Percentiles rank a stretch among this genome's conserved stretches.
Conservation (phyloP, 2,329 filamentous ascomycete species). For the Xylaria sp. region DNA sequence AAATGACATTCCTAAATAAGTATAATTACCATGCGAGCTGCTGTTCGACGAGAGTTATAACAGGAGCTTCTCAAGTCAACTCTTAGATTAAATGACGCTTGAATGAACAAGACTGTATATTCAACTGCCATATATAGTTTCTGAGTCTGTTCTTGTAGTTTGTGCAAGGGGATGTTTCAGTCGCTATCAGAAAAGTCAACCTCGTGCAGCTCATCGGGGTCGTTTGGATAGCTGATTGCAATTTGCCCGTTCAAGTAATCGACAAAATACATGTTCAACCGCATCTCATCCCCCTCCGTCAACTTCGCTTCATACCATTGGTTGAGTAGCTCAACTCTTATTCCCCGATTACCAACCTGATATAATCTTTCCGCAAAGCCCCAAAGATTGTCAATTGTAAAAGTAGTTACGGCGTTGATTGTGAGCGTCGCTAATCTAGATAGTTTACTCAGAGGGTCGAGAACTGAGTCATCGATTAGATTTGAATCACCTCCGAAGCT, state of each 20-base stretch:
- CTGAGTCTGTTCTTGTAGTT: constrained; percentile 11
- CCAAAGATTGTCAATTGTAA: constrained; percentile 62
- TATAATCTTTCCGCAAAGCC: constrained; percentile 53
- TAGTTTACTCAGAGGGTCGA: constrained; percentile 52
- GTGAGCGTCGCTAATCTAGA: constrained; percentile 61
- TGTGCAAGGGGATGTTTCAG: background rate
- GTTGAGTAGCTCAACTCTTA: constrained; percentile 50
- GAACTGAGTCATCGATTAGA: constrained; percentile 59
- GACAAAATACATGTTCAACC: constrained; percentile 43
- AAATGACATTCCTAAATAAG: too few species aligned
- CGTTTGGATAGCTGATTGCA: constrained; percentile 48
- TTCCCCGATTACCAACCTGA: constrained; percentile 43
- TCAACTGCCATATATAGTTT: background rate
- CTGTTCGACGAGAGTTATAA: background rate
- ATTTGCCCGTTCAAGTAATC: constrained; percentile 48
- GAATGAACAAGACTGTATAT: background rate
- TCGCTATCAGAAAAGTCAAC: constrained; percentile 49
- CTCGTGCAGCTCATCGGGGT: constrained; percentile 52
- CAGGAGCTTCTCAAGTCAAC: too few species aligned
- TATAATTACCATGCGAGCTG: background rate
- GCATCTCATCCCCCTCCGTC: constrained; percentile 40
- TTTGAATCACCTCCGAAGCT: constrained; percentile 67
- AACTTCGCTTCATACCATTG: constrained; percentile 48
- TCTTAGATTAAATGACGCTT: background rate
- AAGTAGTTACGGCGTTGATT: constrained; percentile 64